Base-by-base conservation (phyloP, 2,329 filamentous ascomycete genomes). In the Alternaria postmessia region DNA sequence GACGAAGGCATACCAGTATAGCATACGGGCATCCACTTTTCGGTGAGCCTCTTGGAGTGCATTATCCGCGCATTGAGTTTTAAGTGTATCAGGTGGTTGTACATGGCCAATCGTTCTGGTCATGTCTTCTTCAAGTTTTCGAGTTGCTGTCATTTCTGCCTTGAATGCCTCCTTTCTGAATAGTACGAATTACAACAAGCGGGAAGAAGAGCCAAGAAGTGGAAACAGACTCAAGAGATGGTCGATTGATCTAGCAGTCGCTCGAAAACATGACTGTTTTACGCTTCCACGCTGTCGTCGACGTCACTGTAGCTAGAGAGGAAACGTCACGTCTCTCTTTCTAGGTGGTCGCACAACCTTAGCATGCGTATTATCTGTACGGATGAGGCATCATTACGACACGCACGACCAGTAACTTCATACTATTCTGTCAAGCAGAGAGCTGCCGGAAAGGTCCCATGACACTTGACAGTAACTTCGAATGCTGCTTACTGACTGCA, bases 1-100 rank as follows among this genome's bases (percentile, higher is more conserved):
- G 11, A 77, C 69, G 52, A 76, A 70, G n/a, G 69, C 70, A 59
- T 77, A 76, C 70, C 70, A 77, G 18, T 67, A 62, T 1, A 77
- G 57, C 1, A 77, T 70, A 16, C 6, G 14, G 12, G 6, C 14
- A 14, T 36, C 32, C 12, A 16, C 14, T 36, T 36, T 36, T 12
- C 6, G 32, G 14, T 36, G 32, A 7, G 32, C 32, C 14, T 36
- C 32, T 16, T 12, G 7, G 32, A 36, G 5, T 7, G 14, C 32
- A 36, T 7, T 16, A 3, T 36, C 7, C 12, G 14, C 14, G 14
- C 14, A 1, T 36, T 36, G 32, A 14, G 32, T 36, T 2, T 2
- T 36, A 5, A 5, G 32, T 6, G 32, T 6, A 1, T 36, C 14
- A 14, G 32, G 6, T 14, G 32, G 5, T 36, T 16, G 14, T 5